Base-by-base conservation (phyloP, 495 filamentous ascomycete genomes). In the Daldinia loculata region DNA sequence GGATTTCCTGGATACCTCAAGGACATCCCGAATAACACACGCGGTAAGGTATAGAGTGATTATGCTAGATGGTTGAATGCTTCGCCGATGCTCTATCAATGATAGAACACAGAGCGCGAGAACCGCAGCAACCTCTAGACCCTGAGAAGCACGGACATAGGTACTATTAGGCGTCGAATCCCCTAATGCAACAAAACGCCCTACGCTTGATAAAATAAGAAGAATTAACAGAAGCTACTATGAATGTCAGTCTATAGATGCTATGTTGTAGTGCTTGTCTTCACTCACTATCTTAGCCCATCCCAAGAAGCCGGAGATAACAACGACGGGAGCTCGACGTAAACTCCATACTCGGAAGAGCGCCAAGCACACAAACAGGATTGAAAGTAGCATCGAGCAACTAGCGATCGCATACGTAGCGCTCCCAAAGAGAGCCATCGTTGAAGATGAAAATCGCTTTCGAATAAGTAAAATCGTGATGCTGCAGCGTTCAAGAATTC, bases 11-110 rank as follows among this genome's bases (percentile, higher is more conserved):
- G 14, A 82, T 81, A 57, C 80, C 80, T 12, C 85, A 32, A 76
- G 22, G 27, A 74, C 72, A 76, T 88, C 84, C 39, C 88, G 83
- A 24, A 88, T 66, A 17, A 87, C 50, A 14, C 83, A 84, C 61
- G 84, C 75, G 56, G 86, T 74, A 2, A 91, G 80, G 70, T 88
- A 91, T 11, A 85, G 64, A 38, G 62, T 59, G 15, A 63, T 48
- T 15, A 45, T 19, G n/a, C 56, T 30, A 0, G 69, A 67, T 27
- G 63, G 69, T 5, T 27, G 52, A 22, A 60, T 41, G 22, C 43
- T 66, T 22, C 63, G 58, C 1, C 45, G 63, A 38, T 66, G 63
- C 15, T 71, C 57, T n/a, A 59, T n/a, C 32, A 52, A 55, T 50
- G 58, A 71, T n/a, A 67, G 19, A 22, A 26, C 24, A 36, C 52